Evolutionary conservation across 352 stramenopile species (phyloP), one percentile per base, ranked within the genome.

Genomic region (Phytophthora litchii): DNA sequence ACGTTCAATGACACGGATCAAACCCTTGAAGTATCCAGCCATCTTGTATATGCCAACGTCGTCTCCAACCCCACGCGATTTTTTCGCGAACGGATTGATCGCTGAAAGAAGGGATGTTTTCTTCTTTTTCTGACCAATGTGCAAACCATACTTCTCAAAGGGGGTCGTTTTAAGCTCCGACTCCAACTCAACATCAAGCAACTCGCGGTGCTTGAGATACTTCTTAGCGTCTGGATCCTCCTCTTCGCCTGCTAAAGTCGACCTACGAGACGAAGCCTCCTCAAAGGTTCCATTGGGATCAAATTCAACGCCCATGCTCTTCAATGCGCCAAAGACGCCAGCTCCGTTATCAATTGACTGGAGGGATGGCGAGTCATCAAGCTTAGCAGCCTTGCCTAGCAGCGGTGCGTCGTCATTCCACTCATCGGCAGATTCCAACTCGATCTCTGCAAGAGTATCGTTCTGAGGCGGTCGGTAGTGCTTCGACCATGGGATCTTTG

Each of bases 1-100:
- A 21, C 80, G 69, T 35, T 92, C 72, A 21, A 96, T 86, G 13
- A 98, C 74, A 17, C 92, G 85, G n/a, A 97, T 86, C 32, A 98
- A 58, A 16, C 89, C 91, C 77, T 98, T 98, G 60, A 98, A 97
- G 20, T 84, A 79, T 2, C 89, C 92, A 19, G 88, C 88, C 27
- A 88, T 79, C 60, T 92, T 91, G 70, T 89, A 92, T 29, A 84
- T 69, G 4, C 78, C 80, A 11, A 65, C 72, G 12, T 83, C 80
- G 35, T 68, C 65, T 20, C 53, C 19, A 60, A 74, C n/a, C 17
- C 54, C 37, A 7, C 64, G 32, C 44, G 67, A 56, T 48, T 91
- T 94, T 63, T 87, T 92, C 12, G 76, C 80, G 56, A 90, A 91
- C 9, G 78, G 72, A 43, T 91, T 92, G 10, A 93, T 70, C 20